Base-by-base conservation (phyloP, 106 monocot genomes). In the Hemerocallis citrina region DNA sequence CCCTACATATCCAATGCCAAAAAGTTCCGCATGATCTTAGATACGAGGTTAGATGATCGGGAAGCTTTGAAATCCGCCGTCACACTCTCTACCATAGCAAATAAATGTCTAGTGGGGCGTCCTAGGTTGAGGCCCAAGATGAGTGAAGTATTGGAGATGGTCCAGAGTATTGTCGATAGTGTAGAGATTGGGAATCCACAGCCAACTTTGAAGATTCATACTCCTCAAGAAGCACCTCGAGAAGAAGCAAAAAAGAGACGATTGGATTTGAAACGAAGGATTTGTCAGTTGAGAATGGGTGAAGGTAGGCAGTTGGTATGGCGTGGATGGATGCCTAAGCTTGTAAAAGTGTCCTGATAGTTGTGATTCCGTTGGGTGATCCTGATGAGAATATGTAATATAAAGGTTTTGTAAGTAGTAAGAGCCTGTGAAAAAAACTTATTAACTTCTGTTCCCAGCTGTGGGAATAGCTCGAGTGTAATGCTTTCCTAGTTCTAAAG, bases 91-190 rank as follows among this genome's bases (percentile, higher is more conserved):
- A 62, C 59, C 14, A 74, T 93, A 5, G 93, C 93, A 2, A 93
- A 89, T 55, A 73, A 63, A 41, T 93, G 93, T 64, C 74, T 93
- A 0, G 57, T 80, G 0, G 62, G 82, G 33, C 51, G 71, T 3
- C 77, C 93, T 0, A 89, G 89, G 64, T 57, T 67, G 11, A 67
- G 93, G 49, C 93, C 93, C 1, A 82, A 77, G 52, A 93, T 93
- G 93, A 93, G 85, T 10, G 82, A 89, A 50, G 76, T 93, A 41
- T 23, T 82, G 28, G 74, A 73, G 31, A 71, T 82, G 85, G 72
- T 93, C 44, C 68, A 79, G 25, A 74, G 34, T 31, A 62, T 89
- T 22, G 63, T 85, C 6, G 82, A 80, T 0, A 68, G 25, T 48
- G 39, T 47, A n/a, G 82, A 73, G 14, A 58, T 21, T 17, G 82